These are phyloP conservation scores for Mikania micrantha DNA, from an alignment of 129 eudicot genomes.

Conservation along the genomic window DNA sequence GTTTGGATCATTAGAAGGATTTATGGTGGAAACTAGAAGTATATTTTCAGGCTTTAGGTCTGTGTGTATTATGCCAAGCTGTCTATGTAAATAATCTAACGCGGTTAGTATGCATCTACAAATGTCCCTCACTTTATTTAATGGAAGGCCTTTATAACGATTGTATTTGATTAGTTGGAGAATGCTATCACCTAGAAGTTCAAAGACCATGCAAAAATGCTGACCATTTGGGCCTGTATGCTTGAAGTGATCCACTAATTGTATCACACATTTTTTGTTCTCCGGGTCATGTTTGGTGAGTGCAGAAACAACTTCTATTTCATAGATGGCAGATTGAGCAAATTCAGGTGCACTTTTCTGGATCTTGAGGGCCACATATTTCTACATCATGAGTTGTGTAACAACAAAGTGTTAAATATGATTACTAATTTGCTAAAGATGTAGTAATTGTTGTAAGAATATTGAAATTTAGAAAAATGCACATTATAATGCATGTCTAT, in stretches of 20 bases:
- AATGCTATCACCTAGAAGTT: conserved; percentile 89
- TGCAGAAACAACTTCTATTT: conserved; percentile 81
- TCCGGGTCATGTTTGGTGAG: conserved; percentile 66
- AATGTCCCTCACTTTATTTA: conserved; percentile 67
- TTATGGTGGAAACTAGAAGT: conserved; percentile 79
- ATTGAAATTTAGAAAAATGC: neutral
- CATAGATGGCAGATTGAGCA: conserved; percentile 86
- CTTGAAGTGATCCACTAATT: conserved; percentile 79
- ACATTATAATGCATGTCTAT: no score
- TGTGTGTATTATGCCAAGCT: conserved; percentile 69
- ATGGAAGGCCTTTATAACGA: conserved; percentile 80
- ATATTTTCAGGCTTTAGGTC: conserved; percentile 97
- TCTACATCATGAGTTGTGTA: conserved; percentile 28
- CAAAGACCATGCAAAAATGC: conserved; percentile 93
- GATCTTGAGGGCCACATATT: conserved; percentile 85
- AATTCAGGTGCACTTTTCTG: conserved; percentile 96
- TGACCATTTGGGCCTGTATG: conserved; percentile 95
- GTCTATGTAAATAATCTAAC: conserved; percentile 76
- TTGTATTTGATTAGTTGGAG: conserved; percentile 67
- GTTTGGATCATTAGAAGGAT: conserved; percentile 78
- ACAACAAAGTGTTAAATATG: conserved; percentile 8
- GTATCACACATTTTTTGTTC: conserved; percentile 54
- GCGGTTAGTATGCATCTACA: conserved; percentile 85
- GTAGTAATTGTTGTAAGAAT: conserved; percentile 39
- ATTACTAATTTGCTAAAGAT: neutral